A percentile compares a stretch with the other conserved stretches of the same genome.
Evolutionary conservation across 2,329 filamentous ascomycete species (phyloP).

Genomic region (Knoxdaviesia proteae): DNA sequence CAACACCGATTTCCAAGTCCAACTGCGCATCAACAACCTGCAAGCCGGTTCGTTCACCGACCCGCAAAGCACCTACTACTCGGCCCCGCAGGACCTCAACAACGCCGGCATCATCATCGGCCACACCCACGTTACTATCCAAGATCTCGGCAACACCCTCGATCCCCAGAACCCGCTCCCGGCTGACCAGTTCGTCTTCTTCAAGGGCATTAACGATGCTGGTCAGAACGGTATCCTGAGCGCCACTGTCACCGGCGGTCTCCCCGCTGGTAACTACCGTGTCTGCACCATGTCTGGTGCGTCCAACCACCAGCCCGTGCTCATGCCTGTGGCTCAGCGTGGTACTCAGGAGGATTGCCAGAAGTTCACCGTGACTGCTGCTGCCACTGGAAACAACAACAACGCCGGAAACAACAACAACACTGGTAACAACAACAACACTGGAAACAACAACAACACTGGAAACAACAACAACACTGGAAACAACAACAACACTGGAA

Average conservation of each 20-base stretch:
- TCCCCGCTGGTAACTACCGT: slow-evolving; percentile 42
- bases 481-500: slow-evolving; percentile 4
- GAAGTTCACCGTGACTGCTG: slow-evolving; percentile 30
- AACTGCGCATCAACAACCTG: slow-evolving; percentile 31
- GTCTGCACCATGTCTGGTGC: slow-evolving; percentile 41
- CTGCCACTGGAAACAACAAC: slow-evolving; percentile 8
- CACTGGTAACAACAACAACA: slow-evolving; percentile 7
- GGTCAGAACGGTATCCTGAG: slow-evolving; percentile 31
- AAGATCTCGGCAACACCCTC: slow-evolving; percentile 28
- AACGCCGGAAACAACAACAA: slow-evolving; percentile 4
- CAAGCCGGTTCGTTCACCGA: slow-evolving; percentile 39
- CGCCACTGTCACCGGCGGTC: slow-evolving; percentile 32
- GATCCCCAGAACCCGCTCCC: slow-evolving; percentile 31
- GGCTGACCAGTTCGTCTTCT: slow-evolving; percentile 34
- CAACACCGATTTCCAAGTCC: slow-evolving; percentile 29
- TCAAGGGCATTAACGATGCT: slow-evolving; percentile 45
- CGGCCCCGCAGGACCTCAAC: slow-evolving; percentile 33
- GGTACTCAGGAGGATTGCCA: slow-evolving; percentile 45
- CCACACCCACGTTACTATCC: slow-evolving; percentile 38
- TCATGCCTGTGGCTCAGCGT: slow-evolving; percentile 47
- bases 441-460: slow-evolving; percentile 4
- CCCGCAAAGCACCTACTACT: slow-evolving; percentile 36
- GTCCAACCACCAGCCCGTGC: slow-evolving; percentile 44
- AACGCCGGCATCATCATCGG: slow-evolving; percentile 29
- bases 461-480: slow-evolving; percentile 7